Evolutionary conservation across 495 filamentous ascomycete species (phyloP).

Genomic region (Aspergillus saccharolyticus): DNA sequence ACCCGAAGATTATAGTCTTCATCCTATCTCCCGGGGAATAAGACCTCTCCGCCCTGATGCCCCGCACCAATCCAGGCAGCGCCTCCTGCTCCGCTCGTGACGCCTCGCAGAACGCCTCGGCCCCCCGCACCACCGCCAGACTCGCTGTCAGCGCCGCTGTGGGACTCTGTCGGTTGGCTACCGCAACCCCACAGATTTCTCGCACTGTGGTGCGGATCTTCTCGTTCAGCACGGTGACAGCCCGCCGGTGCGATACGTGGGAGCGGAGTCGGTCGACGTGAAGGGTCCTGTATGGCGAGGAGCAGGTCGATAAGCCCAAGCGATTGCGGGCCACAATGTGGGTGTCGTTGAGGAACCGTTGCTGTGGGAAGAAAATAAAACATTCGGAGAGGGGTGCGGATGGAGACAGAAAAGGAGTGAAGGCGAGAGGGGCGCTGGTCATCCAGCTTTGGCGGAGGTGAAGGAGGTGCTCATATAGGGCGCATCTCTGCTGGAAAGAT

Average conservation of each 20-base stretch:
- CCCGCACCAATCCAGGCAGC: background rate
- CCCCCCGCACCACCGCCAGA: background rate
- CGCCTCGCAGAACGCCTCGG: background rate
- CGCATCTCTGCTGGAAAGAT: background rate
- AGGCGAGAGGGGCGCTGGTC: background rate
- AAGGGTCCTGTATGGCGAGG: background rate
- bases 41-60: background rate
- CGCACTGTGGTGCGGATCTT: background rate
- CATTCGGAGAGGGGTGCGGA: background rate
- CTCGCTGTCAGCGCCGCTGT: background rate
- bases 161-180: background rate
- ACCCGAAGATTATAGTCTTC: background rate
- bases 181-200: background rate
- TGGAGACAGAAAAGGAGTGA: background rate
- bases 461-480: background rate
- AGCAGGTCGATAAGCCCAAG: background rate
- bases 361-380: background rate
- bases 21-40: background rate
- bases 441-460: background rate
- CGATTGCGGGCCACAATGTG: background rate
- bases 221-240: background rate
- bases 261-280: background rate
- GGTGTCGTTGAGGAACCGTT: background rate
- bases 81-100: background rate
- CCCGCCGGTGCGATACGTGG: background rate